Percentiles rank a stretch among this genome's conserved stretches.
These are phyloP conservation scores for Blastobotrys arbuscula DNA, from an alignment of 1,139 yeast genomes.

Conservation along the genomic window DNA sequence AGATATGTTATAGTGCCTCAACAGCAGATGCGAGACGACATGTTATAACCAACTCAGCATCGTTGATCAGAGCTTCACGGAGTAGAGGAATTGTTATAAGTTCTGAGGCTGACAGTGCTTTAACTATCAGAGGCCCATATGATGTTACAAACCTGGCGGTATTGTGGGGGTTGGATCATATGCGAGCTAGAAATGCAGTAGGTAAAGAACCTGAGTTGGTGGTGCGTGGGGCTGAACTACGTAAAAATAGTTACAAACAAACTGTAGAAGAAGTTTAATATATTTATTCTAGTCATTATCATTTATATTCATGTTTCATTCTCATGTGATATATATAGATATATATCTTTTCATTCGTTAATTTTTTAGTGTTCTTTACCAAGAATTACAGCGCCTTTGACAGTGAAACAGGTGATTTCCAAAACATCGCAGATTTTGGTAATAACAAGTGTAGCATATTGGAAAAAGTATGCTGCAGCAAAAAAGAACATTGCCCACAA, in stretches of 20 bases:
- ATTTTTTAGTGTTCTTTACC: constrained; percentile 8
- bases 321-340: not conserved
- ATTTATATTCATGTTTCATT: not conserved
- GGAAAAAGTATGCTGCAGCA: constrained; percentile 31
- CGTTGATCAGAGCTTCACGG: constrained; percentile 77
- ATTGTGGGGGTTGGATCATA: constrained; percentile 63
- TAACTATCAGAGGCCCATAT: constrained; percentile 56
- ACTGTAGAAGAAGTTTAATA: constrained; percentile 24
- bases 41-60: constrained; percentile 65
- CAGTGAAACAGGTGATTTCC: constrained; percentile 37
- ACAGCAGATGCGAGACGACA: constrained; percentile 43
- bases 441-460: constrained; percentile 35
- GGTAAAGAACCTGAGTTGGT: constrained; percentile 57
- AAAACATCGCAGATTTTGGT: constrained; percentile 34
- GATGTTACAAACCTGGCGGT: constrained; percentile 65
- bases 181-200: constrained; percentile 57
- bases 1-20: constrained; percentile 51
- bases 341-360: not conserved
- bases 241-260: constrained; percentile 51
- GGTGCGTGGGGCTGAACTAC: constrained; percentile 63
- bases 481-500: constrained; percentile 32
- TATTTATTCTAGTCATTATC: not conserved
- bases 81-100: constrained; percentile 72
- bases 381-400: constrained; percentile 19
- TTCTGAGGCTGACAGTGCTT: constrained; percentile 62